Evolutionary conservation across 352 stramenopile species (phyloP), one percentile per base, ranked within the genome.

Genomic region (Pythium angustatum): DNA sequence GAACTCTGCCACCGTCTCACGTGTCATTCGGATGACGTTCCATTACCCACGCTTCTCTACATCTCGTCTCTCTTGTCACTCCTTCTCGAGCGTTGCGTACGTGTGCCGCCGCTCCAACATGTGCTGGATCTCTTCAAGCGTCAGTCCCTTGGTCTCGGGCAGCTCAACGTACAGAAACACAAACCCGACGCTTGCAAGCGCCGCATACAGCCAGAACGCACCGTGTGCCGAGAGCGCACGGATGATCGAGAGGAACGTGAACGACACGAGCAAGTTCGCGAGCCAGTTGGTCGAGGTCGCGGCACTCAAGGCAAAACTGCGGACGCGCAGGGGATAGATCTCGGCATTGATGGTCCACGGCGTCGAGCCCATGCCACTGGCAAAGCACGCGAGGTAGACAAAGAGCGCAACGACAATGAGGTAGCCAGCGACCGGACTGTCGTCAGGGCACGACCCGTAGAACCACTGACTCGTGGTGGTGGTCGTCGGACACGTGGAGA

Each of bases 301-400:
- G 9, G 90, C 66, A 54, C 87, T 96, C 2, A 97, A 82, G 9
- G 85, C 88, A 21, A 96, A 79, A 30, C 86, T 96, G 34, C 96
- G 91, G 21, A 90, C 85, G 33, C 86, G 76, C 9, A 96, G 73
- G 8, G 91, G 90, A 70, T 97, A 98, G 66, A 98, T 98, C 74
- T 98, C 96, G 30, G 88, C 85, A 68, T 98, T 97, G 62, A 99
- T 94, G 1, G 91, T 98, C 94, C 94, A 99, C 1, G 96, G 93
- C 75, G 98, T 90, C 30, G 78, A 88, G 6, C 86, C 85, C 83
- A 94, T 92, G 56, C 83, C 85, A 47, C 78, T 88, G 15, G 83
- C 85, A 58, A 94, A 94, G 55, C 71, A 91, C 5, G 83, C 83
- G 4, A 94, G 56, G 68, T 88, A 94, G 44, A 88, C 45, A 60